Conservation (phyloP, 352 stramenopile species). For the Pythium brassicae region DNA sequence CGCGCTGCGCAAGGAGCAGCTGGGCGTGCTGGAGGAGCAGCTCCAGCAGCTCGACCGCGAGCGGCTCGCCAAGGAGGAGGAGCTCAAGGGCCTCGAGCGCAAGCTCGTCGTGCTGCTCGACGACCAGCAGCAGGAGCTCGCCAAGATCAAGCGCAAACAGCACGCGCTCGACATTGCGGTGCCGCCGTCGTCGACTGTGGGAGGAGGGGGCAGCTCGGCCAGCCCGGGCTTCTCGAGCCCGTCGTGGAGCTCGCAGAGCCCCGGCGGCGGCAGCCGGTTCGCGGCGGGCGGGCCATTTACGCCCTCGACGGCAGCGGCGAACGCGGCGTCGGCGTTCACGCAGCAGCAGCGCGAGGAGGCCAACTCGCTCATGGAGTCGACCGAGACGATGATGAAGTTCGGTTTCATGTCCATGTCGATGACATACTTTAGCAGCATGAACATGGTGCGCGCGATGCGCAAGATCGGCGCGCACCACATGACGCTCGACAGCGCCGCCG, state of each 20-base stretch:
- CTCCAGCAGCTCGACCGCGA: slow-evolving; percentile 84
- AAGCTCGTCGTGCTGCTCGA: slow-evolving; percentile 94
- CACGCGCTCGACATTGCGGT: slow-evolving; percentile 43
- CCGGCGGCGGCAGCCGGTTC: not conserved
- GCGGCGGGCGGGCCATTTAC: not conserved
- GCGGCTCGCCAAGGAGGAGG: slow-evolving; percentile 89
- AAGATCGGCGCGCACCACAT: slow-evolving; percentile 91
- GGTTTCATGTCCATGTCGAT: slow-evolving; percentile 98
- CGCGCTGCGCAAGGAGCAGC: slow-evolving; percentile 86
- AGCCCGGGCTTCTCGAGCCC: slow-evolving; percentile 2
- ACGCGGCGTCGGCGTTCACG: slow-evolving; percentile 36
- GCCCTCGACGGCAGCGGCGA: slow-evolving; percentile 1
- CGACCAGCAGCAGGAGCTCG: slow-evolving; percentile 91
- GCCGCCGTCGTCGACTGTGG: not conserved
- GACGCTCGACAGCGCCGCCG: slow-evolving; percentile 78
- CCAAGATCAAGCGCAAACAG: slow-evolving; percentile 62
- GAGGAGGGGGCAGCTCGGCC: too few relatives aligned
- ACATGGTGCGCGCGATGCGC: slow-evolving; percentile 96
- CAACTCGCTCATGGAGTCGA: slow-evolving; percentile 92
- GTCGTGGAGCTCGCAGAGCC: slow-evolving; percentile 11
- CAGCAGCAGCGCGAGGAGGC: slow-evolving; percentile 88
- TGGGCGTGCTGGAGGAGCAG: slow-evolving; percentile 84
- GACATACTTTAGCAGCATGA: slow-evolving; percentile 97
- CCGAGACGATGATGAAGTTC: slow-evolving; percentile 98
- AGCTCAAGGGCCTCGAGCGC: slow-evolving; percentile 90